Base-by-base conservation (phyloP, 2,329 filamentous ascomycete species). In the Magnaporthiopsis poae region DNA sequence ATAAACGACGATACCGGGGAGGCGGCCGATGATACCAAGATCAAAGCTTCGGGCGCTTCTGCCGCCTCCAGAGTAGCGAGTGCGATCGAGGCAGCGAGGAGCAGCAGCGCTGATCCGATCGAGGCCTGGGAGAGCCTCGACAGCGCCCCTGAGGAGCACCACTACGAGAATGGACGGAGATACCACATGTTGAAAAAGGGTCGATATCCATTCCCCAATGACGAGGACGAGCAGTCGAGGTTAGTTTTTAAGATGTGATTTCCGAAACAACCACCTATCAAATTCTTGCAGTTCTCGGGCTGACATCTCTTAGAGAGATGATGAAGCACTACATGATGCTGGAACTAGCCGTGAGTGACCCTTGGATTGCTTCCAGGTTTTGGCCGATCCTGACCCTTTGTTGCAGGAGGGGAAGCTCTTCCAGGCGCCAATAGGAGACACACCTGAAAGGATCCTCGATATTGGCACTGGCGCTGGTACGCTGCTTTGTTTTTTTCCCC, bases 401-500 rank as follows among this genome's bases (percentile, higher is more conserved):
- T 29, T 56, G 5, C 12, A 79, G 74, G 73, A 75, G 21, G 78
- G 79, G 2, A 75, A 75, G 46, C 73, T 81, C 21, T 78, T 78
- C 66, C 72, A 75, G 52, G 74, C 79, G 1, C 78, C 79, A 8
- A 74, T 81, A 35, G 76, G 75, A 8, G 71, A 76, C 13, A 68
- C 75, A 25, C 79, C 79, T 0, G 73, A 79, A 52, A 79, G 76
- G 64, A 80, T 83, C 39, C 72, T 82, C 15, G 80, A 82, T 61
- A 73, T 83, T 11, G 82, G 82, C 18, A 84, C 82, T 1, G 81
- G 82, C 4, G 82, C 79, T 13, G 80, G 80, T 78, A 71, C 70
- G 69, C 29, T 60, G 18, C 63, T 52, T 29, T 36, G 35, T 1
- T 36, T 2, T 2, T 9, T 31, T 35, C 29, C 8, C 46, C 21